Evolutionary conservation across 2,329 filamentous ascomycete genomes (phyloP).

Genomic region (Echinosphaeria canescens): DNA sequence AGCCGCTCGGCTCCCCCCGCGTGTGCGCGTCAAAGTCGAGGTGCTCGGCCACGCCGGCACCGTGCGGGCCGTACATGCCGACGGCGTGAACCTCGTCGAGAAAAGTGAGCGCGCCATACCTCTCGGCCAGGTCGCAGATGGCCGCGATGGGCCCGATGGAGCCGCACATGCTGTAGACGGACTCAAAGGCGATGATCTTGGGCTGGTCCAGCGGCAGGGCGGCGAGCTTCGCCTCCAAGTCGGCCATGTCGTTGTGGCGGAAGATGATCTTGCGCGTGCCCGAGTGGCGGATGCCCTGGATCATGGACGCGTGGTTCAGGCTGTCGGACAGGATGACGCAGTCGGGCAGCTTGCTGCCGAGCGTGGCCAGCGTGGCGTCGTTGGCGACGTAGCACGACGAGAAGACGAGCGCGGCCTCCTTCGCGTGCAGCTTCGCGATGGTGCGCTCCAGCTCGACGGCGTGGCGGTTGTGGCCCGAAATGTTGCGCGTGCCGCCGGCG

Average conservation of each 20-base stretch:
- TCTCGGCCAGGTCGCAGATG: conserved; percentile 91
- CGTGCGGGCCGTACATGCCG: conserved; percentile 94
- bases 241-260: conserved; percentile 92
- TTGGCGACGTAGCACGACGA: conserved; percentile 98
- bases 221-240: conserved; percentile 81
- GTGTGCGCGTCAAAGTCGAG: conserved; percentile 80
- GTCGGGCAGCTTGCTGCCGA: conserved; percentile 91
- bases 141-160: conserved; percentile 89
- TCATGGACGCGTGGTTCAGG: conserved; percentile 97
- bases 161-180: conserved; percentile 98
- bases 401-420: conserved; percentile 85
- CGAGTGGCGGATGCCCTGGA: conserved; percentile 94
- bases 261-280: conserved; percentile 96
- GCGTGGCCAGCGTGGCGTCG: conserved; percentile 83
- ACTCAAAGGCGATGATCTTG: conserved; percentile 98
- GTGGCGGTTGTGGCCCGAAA: conserved; percentile 93
- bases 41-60: conserved; percentile 92
- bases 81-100: conserved; percentile 97
- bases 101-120: conserved; percentile 95
- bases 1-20: conserved; percentile 53
- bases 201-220: conserved; percentile 67
- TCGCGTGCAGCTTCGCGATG: conserved; percentile 72
- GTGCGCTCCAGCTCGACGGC: conserved; percentile 68
- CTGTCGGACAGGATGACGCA: conserved; percentile 97
- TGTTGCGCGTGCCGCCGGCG: conserved; percentile 89